Percentiles rank a stretch among this genome's conserved stretches.
Conservation (phyloP, 83 land plant genomes). For the Diphasiastrum complanatum region DNA sequence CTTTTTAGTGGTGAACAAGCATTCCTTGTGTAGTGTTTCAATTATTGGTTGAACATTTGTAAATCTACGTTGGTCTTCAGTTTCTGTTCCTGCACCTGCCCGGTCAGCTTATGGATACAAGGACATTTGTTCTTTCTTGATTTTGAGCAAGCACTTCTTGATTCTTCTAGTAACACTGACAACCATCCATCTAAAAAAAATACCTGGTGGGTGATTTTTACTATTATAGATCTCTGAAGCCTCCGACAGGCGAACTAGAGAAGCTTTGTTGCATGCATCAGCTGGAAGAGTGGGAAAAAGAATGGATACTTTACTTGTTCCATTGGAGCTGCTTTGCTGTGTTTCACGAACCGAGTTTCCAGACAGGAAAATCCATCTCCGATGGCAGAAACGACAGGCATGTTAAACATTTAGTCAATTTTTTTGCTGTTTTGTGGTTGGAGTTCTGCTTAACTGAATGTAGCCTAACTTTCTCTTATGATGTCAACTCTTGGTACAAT, state of each 20-base stretch:
- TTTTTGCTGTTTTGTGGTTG: not conserved
- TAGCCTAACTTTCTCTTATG: too few relatives aligned
- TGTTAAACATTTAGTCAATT: not conserved
- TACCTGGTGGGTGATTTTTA: not conserved
- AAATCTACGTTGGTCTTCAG: too few relatives aligned
- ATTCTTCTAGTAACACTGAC: too few relatives aligned
- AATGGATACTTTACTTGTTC: slow-evolving; percentile 46
- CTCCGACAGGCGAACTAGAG: slow-evolving; percentile 43
- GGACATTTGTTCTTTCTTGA: too few relatives aligned
- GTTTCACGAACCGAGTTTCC: slow-evolving; percentile 42
- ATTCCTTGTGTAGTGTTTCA: too few relatives aligned
- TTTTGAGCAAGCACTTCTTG: too few relatives aligned
- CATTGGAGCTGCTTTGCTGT: slow-evolving; percentile 46
- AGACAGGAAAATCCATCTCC: slow-evolving; percentile 43
- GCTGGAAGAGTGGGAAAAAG: slow-evolving; percentile 29
- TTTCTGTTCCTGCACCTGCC: too few relatives aligned
- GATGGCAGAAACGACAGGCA: slow-evolving; percentile 72
- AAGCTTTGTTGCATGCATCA: slow-evolving; percentile 35
- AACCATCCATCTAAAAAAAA: too few relatives aligned
- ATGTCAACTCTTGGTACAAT: too few relatives aligned
- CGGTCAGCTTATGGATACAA: too few relatives aligned
- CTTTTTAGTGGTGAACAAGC: too few relatives aligned
- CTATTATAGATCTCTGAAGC: slow-evolving; percentile 52
- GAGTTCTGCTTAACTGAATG: not conserved
- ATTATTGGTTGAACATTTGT: too few relatives aligned